Evolutionary conservation across 2,329 filamentous ascomycete species (phyloP).

Genomic region (Cercospora brassicicola): DNA sequence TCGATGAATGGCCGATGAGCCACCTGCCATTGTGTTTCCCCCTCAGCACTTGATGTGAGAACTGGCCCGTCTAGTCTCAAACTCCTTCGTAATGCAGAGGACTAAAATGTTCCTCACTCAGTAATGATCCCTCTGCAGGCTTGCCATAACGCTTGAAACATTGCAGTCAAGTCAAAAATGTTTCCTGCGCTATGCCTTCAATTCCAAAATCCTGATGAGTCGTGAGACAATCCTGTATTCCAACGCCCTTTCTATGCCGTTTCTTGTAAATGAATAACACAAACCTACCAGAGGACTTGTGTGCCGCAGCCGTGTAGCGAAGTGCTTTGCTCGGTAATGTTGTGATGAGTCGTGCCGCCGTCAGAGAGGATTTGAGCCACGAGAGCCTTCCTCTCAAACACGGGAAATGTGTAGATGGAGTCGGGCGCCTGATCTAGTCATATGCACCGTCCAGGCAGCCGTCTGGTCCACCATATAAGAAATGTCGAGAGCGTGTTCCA

Average conservation of each 20-base stretch:
- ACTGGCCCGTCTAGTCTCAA: constrained; percentile 10
- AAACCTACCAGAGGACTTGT: neutral
- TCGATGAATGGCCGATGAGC: neutral
- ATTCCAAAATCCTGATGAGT: neutral
- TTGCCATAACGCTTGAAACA: neutral
- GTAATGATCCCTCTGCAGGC: constrained; percentile 7
- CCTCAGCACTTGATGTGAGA: constrained; percentile 16
- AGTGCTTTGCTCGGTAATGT: neutral
- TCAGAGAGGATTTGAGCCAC: neutral
- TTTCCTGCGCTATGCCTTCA: constrained; percentile 7
- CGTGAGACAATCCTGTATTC: constrained; percentile 7
- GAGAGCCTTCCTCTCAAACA: neutral
- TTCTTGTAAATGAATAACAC: neutral
- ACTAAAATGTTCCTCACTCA: constrained; percentile 6
- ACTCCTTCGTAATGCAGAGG: constrained; percentile 1
- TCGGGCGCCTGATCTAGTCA: constrained; percentile 5
- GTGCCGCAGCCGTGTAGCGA: neutral
- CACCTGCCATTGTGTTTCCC: constrained; percentile 1
- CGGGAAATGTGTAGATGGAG: neutral
- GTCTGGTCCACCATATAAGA: neutral
- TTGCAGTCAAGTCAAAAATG: neutral
- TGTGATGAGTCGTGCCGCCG: constrained; percentile 3
- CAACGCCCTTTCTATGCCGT: neutral
- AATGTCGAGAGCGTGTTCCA: constrained; percentile 1
- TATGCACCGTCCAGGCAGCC: neutral